Base-by-base conservation (phyloP, 1,139 yeast genomes). In the Kluyveromyces sp. region DNA sequence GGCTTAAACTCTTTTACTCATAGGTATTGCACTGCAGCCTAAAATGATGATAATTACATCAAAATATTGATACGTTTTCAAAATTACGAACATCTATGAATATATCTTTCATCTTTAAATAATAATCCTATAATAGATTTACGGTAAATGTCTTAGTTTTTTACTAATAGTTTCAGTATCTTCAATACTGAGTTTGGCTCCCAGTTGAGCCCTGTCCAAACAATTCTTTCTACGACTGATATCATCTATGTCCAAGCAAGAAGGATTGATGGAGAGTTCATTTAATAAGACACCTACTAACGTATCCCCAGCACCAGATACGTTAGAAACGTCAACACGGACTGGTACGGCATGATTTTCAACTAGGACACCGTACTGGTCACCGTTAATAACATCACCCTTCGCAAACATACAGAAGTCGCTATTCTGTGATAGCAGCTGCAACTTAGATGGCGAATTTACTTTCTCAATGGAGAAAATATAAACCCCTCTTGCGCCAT, bases 231-330 rank as follows among this genome's bases (percentile, higher is more conserved):
- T 41, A 21, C 25, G 15, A 4, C 10, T 10, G 4, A 39, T 38
- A 7, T 67, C 43, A 39, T 39, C 25, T 10, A 51, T 52, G 39
- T 66, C 52, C 62, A 67, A 70, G 71, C 69, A 69, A 64, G 56
- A 64, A 67, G 50, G 65, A 3, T 48, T 43, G 7, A 50, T 48
- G 37, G 61, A 51, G 5, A 65, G 49, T 34, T 55, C 59, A 25
- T 62, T 53, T 37, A 73, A 50, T 41, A 80, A 51, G 45, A 67
- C 74, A 1, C 89, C 89, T 29, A 75, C 70, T 40, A 86, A 70
- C 0, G 90, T 75, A 61, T 86, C 94, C 3, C 88, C 88, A 0
- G 89, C 84, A 1, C 94, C 88, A 2, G 85, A 78, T 27, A 83
- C 86, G 51, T 76, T 79, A 4, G 63, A 61, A 4, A 78, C 70